Base-by-base conservation (phyloP, 2,329 filamentous ascomycete genomes). In the Pseudogymnoascus sp. region DNA sequence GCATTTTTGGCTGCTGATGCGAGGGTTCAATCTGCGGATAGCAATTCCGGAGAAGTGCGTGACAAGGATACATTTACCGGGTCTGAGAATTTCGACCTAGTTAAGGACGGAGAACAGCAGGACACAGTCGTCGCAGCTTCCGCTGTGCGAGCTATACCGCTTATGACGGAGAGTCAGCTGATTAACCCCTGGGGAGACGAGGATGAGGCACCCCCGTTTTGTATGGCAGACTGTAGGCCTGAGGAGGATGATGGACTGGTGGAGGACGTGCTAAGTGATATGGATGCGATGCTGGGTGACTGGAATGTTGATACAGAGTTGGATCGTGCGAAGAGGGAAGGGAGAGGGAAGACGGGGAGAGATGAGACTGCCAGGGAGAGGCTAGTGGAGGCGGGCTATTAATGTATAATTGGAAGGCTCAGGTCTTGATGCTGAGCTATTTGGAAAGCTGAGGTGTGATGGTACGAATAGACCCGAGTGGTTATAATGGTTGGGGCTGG, bases 1-100 rank as follows among this genome's bases (percentile, higher is more conserved):
- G 78, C 79, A 6, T 84, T 83, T 65, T 72, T 77, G 28, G 71
- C 75, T n/a, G 80, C 79, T 5, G 81, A 83, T 57, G 28, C 6
- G 28, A 57, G 16, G 51, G 1, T 21, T 14, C 28, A 57, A 57
- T 19, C 51, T 36, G 28, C n/a, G 51, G 4, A 19, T 10, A 34
- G 4, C 10, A 36, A 34, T 57, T 8, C 11, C 4, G 4, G n/a
- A 13, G 51, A 57, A 7, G 28, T 13, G 19, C 6, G 4, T 36
- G 16, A 10, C 16, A 57, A 36, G 7, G 11, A 19, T 4, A 5
- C 13, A 57, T 6, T 34, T 6, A 4, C 28, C 10, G 6, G 13
- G 28, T 13, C 60, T 14, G 60, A 61, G 60, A 36, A 23, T 25
- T 25, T 16, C 13, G 60, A 43, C 39, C 3, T 14, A 25, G 34